Evolutionary conservation across 768 basidiomycete genomes (phyloP), one percentile per base, ranked within the genome.

Genomic region (Boletus sensibilis): DNA sequence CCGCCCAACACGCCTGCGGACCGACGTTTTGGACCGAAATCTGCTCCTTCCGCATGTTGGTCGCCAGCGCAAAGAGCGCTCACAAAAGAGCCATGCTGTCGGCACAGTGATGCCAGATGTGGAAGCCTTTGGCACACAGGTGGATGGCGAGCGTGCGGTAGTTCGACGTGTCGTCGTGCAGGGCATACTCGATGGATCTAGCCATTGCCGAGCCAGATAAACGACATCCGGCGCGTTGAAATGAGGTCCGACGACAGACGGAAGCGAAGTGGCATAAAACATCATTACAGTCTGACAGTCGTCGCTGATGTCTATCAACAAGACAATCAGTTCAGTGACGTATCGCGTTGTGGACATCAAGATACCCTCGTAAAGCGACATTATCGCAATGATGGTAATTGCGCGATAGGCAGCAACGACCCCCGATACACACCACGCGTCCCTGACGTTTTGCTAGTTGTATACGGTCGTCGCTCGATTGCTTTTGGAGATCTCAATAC

Each of bases 91-190:
- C 87, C 78, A 94, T 89, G 0, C 94, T 84, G 62, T 98, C 94
- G 55, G 94, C 80, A 62, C 94, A 94, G 61, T 93, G 86, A 65
- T 97, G 94, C 94, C 95, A 98, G 47, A 95, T 85, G 43, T 88
- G 82, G 68, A 98, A 98, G 0, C 96, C 96, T 43, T 90, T 85
- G 2, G 90, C 87, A 63, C 92, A 94, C 11, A 98, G 77, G 65
- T 98, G 95, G 59, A 97, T 86, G 0, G 91, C 93, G 13, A 94
- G 77, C 4, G 83, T 77, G 7, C 87, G 77, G 67, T 90, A 82
- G 2, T 76, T 77, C 0, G 86, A 85, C 8, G 79, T 75, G 47
- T 88, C 85, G 56, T 91, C 87, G 52, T 92, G 81, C 13, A 99
- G 78, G 64, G 62, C 83, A 54, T 67, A 95, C 93, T 78, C 3